These are phyloP conservation scores for Panicum virgatum DNA, from an alignment of 202 grass and related monocot species.

Conservation along the genomic window DNA sequence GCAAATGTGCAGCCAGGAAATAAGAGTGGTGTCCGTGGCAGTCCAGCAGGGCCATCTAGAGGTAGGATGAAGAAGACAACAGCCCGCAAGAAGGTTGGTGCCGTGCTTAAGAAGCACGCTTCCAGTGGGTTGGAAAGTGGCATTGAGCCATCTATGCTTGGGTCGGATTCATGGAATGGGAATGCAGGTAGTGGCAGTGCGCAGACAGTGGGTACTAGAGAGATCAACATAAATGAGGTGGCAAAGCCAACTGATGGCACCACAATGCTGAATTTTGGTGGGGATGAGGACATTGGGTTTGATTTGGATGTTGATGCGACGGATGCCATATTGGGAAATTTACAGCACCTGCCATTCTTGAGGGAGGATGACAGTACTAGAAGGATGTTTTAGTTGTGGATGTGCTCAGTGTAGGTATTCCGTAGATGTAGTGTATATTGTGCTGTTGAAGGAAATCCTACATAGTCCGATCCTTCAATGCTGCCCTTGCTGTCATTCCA, in stretches of 20 bases:
- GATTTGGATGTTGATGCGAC: slow-evolving; percentile 87
- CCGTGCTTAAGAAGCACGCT: slow-evolving; percentile 41
- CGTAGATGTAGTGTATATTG: slow-evolving; percentile 31
- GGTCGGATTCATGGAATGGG: not conserved
- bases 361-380: slow-evolving; percentile 72
- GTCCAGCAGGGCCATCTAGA: slow-evolving; percentile 18
- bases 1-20: not conserved
- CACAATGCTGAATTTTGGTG: slow-evolving; percentile 45
- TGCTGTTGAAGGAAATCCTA: slow-evolving; percentile 39
- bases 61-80: slow-evolving; percentile 74
- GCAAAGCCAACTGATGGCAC: slow-evolving; percentile 55
- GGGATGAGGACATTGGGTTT: slow-evolving; percentile 62
- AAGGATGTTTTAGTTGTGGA: slow-evolving; percentile 57
- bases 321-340: slow-evolving; percentile 83
- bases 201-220: slow-evolving; percentile 36
- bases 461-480: slow-evolving; percentile 17
- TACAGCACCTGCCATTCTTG: slow-evolving; percentile 88
- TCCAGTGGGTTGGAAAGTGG: slow-evolving; percentile 19
- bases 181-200: slow-evolving; percentile 9
- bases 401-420: slow-evolving; percentile 32
- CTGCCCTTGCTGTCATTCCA: slow-evolving; percentile 5
- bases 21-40: not conserved
- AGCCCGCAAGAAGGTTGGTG: slow-evolving; percentile 78
- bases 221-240: slow-evolving; percentile 92
- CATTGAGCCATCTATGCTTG: slow-evolving; percentile 36